Base-by-base conservation (phyloP, 805 yeast species). In the Sungouiozyma intestinalis region DNA sequence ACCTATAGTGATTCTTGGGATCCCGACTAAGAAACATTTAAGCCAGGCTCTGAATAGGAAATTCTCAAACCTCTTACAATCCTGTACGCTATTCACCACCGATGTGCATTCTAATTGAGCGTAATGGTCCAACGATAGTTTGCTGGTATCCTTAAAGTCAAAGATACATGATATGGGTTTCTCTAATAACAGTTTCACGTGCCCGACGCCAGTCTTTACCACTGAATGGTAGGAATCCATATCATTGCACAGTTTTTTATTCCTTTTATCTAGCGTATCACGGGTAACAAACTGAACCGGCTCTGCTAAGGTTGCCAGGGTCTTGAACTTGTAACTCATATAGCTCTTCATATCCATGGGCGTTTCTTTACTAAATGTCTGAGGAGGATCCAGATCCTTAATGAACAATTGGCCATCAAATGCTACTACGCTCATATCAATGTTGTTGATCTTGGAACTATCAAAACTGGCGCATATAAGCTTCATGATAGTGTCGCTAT, bases 161-260 rank as follows among this genome's bases (percentile, higher is more conserved):
- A 80, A 82, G 9, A 82, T 81, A 58, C 96, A 82, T 62, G 90
- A 97, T 16, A 90, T 85, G 64, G 92, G 97, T 2, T 95, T 96
- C 1, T 87, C 95, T 36, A 87, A 60, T 4, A 85, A 59, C 36
- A 86, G 62, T 47, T 73, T 75, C 16, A 77, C 72, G 37, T 71
- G 72, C 7, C 95, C 96, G 14, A 90, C 77, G 2, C 95, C 94
- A 0, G 96, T 81, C 51, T 74, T 73, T 4, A 88, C 88, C n/a
- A 90, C 81, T 0, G 85, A 72, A 37, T 81, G 68, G 55, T 77
- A 87, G 62, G 90, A 95, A 52, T 80, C 86, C 38, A 77, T 77
- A 55, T 78, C 82, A 54, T 74, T 78, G 6, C 84, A 87, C 1
- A 68, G 63, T 42, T 70, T 68, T 50, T 74, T 76, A 42, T 66